A percentile compares a stretch with the other conserved stretches of the same genome.
phyloP scores from a whole-genome alignment of 1,284 basidiomycete genomes.

The Fistulinella cinereoalba region DNA sequence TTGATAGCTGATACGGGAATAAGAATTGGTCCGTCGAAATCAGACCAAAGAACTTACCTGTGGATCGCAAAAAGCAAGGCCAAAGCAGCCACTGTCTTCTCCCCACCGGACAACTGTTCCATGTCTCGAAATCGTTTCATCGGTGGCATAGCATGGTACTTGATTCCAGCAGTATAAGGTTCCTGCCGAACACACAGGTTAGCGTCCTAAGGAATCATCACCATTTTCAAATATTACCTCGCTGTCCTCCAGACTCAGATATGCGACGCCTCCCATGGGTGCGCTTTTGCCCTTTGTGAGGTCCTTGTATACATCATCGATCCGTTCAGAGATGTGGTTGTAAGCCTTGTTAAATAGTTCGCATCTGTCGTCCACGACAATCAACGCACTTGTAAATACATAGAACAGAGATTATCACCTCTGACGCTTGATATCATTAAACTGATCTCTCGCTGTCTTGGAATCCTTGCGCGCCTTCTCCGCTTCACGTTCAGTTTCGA shows the following conservation, averaged over 20 bases:
- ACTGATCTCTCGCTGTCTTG: conserved; percentile 85
- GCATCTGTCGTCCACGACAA: conserved; percentile 37
- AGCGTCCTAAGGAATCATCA: background rate
- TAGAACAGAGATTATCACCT: conserved; percentile 47
- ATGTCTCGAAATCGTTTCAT: conserved; percentile 99
- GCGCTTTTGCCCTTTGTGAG: conserved; percentile 92
- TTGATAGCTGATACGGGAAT: conserved; percentile 66
- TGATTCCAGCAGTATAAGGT: conserved; percentile 93
- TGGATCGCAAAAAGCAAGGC: conserved; percentile 97
- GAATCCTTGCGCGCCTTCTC: conserved; percentile 81
- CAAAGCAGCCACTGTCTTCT: conserved; percentile 97
- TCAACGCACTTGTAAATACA: background rate
- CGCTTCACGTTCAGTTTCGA: conserved; percentile 72
- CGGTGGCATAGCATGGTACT: conserved; percentile 98
- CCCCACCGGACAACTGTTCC: conserved; percentile 97
- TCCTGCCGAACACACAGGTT: conserved; percentile 53
- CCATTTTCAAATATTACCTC: conserved; percentile 57
- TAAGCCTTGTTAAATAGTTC: conserved; percentile 97
- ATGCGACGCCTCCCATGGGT: conserved; percentile 94
- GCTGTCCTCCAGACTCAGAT: conserved; percentile 91
- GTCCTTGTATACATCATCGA: conserved; percentile 97
- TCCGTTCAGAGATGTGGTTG: conserved; percentile 90
- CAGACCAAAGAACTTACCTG: conserved; percentile 46
- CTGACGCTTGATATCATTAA: conserved; percentile 83
- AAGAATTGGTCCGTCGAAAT: background rate